Base-by-base conservation (phyloP, 1,139 yeast species). In the Diutina mesorugosa region DNA sequence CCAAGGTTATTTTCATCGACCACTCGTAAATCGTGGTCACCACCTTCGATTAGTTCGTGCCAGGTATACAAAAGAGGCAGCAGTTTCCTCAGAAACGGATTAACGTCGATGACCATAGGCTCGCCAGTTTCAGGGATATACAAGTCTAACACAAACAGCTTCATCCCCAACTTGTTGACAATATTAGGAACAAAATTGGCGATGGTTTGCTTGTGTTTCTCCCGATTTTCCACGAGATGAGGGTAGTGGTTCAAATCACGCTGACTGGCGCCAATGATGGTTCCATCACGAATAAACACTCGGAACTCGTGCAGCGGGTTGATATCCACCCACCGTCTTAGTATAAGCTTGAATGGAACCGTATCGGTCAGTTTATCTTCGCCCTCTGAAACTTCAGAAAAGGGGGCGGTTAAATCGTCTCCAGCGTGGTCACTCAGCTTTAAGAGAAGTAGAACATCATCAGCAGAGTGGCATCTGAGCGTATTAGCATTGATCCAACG, bases 221-320 rank as follows among this genome's bases (percentile, higher is more conserved):
- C 78, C 28, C 72, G 67, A 52, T 87, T 64, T 1, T 66, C 71
- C 12, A 71, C 76, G 55, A 93, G 72, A 64, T 83, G 93, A 48
- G 81, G 84, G 65, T 90, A 93, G 65, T 81, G 85, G 67, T 90
- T 90, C 65, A 88, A 74, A 66, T 93, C 98, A 57, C 98, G 74
- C 67, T 93, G 99, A 0, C 91, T 78, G 3, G 87, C 80, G 0
- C 89, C 98, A 5, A 90, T 68, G 5, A 93, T 72, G 51, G 72
- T 68, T 2, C 83, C 71, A 58, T 83, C 78, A 58, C 78, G 76
- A 6, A 93, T 87, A 69, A 90, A 93, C 47, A 91, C 84, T 57
- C 99, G 75, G 66, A 93, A 93, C 68, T 93, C 99, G 61, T 90
- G 72, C 0, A 98, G 90, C 0, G 98, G 97, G 62, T 89, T 90